phyloP scores from a whole-genome alignment of 2,329 filamentous ascomycete species.

The Arthroderma sp. region DNA sequence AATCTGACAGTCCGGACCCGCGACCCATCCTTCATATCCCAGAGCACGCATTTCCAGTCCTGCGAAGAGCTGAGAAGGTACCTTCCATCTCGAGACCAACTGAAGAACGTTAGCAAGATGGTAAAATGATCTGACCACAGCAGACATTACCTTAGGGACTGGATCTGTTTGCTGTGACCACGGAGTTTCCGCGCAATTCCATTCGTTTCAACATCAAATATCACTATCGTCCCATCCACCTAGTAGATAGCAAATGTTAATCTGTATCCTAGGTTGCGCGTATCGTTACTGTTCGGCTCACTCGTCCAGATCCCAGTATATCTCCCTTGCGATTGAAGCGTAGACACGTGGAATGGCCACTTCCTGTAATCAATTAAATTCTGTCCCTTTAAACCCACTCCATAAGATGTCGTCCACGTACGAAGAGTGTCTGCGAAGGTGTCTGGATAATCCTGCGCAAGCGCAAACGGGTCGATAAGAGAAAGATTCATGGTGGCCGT shows the following conservation, averaged over 20 bases:
- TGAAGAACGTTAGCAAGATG: slow-evolving; percentile 14
- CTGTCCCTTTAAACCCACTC: no score
- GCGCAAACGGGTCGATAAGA: slow-evolving; percentile 56
- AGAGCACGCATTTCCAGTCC: slow-evolving; percentile 92
- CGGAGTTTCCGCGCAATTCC: slow-evolving; percentile 87
- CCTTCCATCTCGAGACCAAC: slow-evolving; percentile 84
- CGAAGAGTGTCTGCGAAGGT: slow-evolving; percentile 78
- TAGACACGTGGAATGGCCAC: slow-evolving; percentile 51
- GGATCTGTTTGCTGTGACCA: slow-evolving; percentile 86
- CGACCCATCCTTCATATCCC: slow-evolving; percentile 68
- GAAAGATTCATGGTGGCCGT: slow-evolving; percentile 52
- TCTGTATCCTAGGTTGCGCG: neutral
- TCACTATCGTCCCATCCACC: slow-evolving; percentile 80
- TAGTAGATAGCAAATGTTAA: slow-evolving; percentile 16
- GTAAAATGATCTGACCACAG: neutral
- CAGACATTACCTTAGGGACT: slow-evolving; percentile 56
- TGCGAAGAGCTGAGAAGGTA: slow-evolving; percentile 88
- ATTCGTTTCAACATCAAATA: slow-evolving; percentile 96
- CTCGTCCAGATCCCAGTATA: slow-evolving; percentile 83
- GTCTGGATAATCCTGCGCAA: slow-evolving; percentile 77
- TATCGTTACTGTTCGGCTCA: slow-evolving; percentile 23
- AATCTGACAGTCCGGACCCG: slow-evolving; percentile 77
- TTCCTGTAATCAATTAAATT: slow-evolving; percentile 29
- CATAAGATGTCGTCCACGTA: slow-evolving; percentile 30
- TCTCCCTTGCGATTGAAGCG: slow-evolving; percentile 93